phyloP scores from a whole-genome alignment of 345 rosid species.

The Leavenworthia alabamica region DNA sequence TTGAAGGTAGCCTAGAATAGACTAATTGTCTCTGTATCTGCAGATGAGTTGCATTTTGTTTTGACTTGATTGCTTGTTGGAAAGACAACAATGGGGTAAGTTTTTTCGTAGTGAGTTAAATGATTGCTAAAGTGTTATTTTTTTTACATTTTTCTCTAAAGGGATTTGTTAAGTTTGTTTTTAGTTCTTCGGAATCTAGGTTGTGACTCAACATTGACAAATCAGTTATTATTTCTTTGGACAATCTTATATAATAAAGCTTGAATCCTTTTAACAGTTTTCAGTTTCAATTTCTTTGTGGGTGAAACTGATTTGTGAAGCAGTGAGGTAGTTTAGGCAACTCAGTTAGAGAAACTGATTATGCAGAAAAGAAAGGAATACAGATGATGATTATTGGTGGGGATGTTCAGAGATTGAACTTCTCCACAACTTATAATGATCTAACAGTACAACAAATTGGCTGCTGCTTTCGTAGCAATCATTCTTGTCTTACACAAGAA shows the following conservation, averaged over 20 bases:
- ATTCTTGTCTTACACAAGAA: slow-evolving; percentile 14
- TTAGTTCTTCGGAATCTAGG: slow-evolving; percentile 7
- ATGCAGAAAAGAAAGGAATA: not conserved
- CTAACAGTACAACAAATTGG: no score
- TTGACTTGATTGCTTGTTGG: slow-evolving; percentile 8
- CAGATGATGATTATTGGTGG: slow-evolving; percentile 5
- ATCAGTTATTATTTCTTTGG: slow-evolving; percentile 19
- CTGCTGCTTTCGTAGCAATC: slow-evolving; percentile 16
- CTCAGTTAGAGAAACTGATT: slow-evolving; percentile 2
- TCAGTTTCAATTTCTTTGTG: not conserved
- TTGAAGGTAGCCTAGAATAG: slow-evolving; percentile 24
- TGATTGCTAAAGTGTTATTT: slow-evolving; percentile 14
- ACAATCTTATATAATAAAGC: slow-evolving; percentile 23
- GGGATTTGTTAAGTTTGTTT: slow-evolving; percentile 19
- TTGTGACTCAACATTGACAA: slow-evolving; percentile 11
- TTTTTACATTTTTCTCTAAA: not conserved
- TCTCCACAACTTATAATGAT: no score
- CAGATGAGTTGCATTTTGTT: not conserved
- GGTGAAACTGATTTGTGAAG: slow-evolving; percentile 1
- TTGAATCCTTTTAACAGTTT: slow-evolving; percentile 2
- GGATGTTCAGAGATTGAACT: slow-evolving; percentile 50
- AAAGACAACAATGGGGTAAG: not conserved
- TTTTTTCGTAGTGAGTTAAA: slow-evolving; percentile 35
- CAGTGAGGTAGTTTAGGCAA: not conserved
- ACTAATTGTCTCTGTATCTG: not conserved